Conservation (phyloP, 441 rosid species). For the Pelargonium citronellum region DNA sequence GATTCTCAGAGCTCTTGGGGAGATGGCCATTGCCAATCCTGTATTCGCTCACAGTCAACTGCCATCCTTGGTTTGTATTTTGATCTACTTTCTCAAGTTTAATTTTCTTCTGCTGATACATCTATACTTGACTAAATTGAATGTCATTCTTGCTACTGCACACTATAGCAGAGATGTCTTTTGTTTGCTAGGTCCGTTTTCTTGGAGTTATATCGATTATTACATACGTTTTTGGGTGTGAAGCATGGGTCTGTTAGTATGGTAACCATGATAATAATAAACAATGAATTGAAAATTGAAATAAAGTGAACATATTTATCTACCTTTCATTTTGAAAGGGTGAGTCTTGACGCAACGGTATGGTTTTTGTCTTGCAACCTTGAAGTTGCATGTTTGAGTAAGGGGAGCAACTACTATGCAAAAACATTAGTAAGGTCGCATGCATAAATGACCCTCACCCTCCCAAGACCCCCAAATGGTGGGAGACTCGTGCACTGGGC, state of each 20-base stretch:
- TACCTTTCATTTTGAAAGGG: background rate
- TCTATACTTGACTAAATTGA: background rate
- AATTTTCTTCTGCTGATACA: background rate
- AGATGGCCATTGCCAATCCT: slow-evolving; percentile 84
- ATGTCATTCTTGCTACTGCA: background rate
- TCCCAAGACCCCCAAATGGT: no score
- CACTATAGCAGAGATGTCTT: background rate
- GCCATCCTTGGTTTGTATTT: slow-evolving; percentile 70
- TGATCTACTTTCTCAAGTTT: slow-evolving; percentile 14
- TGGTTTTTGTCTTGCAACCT: no score
- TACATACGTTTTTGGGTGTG: background rate
- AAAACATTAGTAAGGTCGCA: no score
- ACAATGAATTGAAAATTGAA: no score
- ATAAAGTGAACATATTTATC: background rate
- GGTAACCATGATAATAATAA: background rate
- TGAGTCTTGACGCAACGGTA: no score
- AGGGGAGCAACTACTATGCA: no score
- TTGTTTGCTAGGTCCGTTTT: background rate
- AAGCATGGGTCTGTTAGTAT: background rate
- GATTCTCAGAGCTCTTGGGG: slow-evolving; percentile 82
- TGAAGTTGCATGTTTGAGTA: no score
- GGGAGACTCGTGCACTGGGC: no score
- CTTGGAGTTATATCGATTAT: background rate
- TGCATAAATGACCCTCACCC: no score
- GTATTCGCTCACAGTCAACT: slow-evolving; percentile 95